Conservation (phyloP, 352 stramenopile genomes). For the Phytophthora pisi region DNA sequence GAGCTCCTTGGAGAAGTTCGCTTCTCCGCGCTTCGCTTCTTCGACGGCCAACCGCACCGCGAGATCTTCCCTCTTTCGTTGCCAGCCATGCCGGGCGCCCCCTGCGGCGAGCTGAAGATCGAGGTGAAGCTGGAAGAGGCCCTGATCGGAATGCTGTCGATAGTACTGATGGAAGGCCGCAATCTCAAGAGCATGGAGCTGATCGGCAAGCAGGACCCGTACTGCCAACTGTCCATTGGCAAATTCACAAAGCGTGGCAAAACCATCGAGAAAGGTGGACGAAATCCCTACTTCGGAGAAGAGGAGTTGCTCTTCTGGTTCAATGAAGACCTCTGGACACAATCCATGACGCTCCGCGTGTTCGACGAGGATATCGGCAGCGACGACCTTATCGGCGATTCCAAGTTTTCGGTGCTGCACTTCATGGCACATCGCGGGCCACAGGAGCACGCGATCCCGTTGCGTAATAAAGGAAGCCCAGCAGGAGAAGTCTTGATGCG, state of each 20-base stretch:
- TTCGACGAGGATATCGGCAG: slow-evolving; percentile 91
- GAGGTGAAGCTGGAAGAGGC: slow-evolving; percentile 83
- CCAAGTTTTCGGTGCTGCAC: slow-evolving; percentile 70
- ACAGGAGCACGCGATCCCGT: slow-evolving; percentile 62
- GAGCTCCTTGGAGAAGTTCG: slow-evolving; percentile 77
- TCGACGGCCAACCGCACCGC: slow-evolving; percentile 64
- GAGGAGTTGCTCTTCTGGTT: slow-evolving; percentile 93
- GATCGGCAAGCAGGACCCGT: slow-evolving; percentile 90
- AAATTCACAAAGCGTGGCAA: slow-evolving; percentile 76
- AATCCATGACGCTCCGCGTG: slow-evolving; percentile 75
- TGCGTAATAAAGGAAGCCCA: slow-evolving; percentile 67
- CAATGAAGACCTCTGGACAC: slow-evolving; percentile 87
- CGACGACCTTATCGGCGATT: slow-evolving; percentile 89
- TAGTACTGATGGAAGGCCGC: slow-evolving; percentile 88
- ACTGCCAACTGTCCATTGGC: slow-evolving; percentile 85
- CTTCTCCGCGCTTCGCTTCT: slow-evolving; percentile 81
- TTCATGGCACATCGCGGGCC: slow-evolving; percentile 63
- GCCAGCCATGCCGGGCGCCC: slow-evolving; percentile 21
- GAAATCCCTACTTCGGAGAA: slow-evolving; percentile 91
- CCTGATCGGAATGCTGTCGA: slow-evolving; percentile 79
- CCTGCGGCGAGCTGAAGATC: slow-evolving; percentile 65
- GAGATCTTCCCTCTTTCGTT: slow-evolving; percentile 72
- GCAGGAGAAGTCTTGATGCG: slow-evolving; percentile 79
- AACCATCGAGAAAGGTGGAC: slow-evolving; percentile 78
- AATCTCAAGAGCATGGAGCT: slow-evolving; percentile 93